These are phyloP conservation scores for Saksenaea vasiformis DNA, from an alignment of 371 early-diverging fungal species.

Conservation along the genomic window DNA sequence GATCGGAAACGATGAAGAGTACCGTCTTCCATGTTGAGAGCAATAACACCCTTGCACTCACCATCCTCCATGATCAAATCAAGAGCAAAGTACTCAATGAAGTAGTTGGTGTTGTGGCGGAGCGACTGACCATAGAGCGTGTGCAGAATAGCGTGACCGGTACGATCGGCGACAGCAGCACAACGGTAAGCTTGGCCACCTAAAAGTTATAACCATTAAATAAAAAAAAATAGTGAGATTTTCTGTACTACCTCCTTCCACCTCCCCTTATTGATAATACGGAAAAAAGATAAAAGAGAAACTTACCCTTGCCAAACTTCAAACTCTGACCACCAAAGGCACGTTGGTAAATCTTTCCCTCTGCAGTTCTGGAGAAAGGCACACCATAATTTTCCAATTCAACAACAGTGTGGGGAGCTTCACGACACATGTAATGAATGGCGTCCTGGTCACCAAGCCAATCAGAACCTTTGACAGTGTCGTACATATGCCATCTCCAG, in stretches of 20 bases:
- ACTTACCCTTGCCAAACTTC: constrained; percentile 87
- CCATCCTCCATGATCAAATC: constrained; percentile 98
- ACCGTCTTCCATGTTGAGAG: constrained; percentile 97
- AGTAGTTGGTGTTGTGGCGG: constrained; percentile 93
- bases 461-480: constrained; percentile 98
- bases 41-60: constrained; percentile 95
- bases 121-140: constrained; percentile 97
- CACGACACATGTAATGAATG: constrained; percentile 98
- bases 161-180: constrained; percentile 98
- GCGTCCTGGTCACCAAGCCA: constrained; percentile 99
- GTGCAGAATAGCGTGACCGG: constrained; percentile 97
- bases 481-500: constrained; percentile 99
- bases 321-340: constrained; percentile 97
- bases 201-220: constrained; percentile 13
- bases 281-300: neutral
- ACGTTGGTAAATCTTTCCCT: constrained; percentile 98
- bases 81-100: constrained; percentile 98
- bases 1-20: constrained; percentile 96
- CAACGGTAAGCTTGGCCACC: constrained; percentile 98
- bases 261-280: neutral
- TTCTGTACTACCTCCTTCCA: neutral
- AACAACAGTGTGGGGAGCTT: constrained; percentile 94
- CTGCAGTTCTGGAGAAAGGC: constrained; percentile 96
- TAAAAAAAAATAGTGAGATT: neutral
- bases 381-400: constrained; percentile 98